A percentile compares a stretch with the other conserved stretches of the same genome.
These are phyloP conservation scores for Fusarium tjaetaba DNA, from an alignment of 2,329 filamentous ascomycete species.

Conservation along the genomic window DNA sequence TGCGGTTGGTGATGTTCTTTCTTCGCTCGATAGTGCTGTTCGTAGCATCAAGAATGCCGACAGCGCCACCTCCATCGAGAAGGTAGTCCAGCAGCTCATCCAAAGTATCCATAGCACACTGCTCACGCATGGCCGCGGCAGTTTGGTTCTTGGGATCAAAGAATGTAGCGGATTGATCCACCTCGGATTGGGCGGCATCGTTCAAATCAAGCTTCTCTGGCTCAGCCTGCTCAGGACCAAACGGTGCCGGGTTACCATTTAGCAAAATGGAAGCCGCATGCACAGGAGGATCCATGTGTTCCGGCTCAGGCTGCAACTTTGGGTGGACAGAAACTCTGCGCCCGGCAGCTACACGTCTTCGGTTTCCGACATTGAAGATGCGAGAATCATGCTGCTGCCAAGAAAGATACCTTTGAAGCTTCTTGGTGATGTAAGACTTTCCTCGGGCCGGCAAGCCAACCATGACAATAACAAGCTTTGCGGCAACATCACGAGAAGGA, in stretches of 20 bases:
- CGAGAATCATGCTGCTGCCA: slow-evolving; percentile 97
- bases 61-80: slow-evolving; percentile 80
- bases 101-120: slow-evolving; percentile 90
- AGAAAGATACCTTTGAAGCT: slow-evolving; percentile 91
- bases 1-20: slow-evolving; percentile 83
- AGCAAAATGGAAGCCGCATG: slow-evolving; percentile 67
- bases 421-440: slow-evolving; percentile 99
- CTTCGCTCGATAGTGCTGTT: slow-evolving; percentile 93
- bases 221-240: slow-evolving; percentile 48
- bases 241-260: slow-evolving; percentile 59
- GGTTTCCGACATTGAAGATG: slow-evolving; percentile 98
- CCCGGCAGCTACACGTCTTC: slow-evolving; percentile 82
- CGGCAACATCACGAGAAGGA: slow-evolving; percentile 90
- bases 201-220: slow-evolving; percentile 53
- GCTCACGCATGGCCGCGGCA: slow-evolving; percentile 85
- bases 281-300: slow-evolving; percentile 56
- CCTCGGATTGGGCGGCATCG: slow-evolving; percentile 52
- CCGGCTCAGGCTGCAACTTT: slow-evolving; percentile 48
- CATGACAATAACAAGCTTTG: slow-evolving; percentile 98
- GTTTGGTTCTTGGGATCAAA: slow-evolving; percentile 90
- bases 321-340: slow-evolving; percentile 51
- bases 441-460: slow-evolving; percentile 93
- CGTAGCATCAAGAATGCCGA: slow-evolving; percentile 96
- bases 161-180: slow-evolving; percentile 92
- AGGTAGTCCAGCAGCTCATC: slow-evolving; percentile 94